Base-by-base conservation (phyloP, 139 green algal genomes). In the Asterochloris sp. region DNA sequence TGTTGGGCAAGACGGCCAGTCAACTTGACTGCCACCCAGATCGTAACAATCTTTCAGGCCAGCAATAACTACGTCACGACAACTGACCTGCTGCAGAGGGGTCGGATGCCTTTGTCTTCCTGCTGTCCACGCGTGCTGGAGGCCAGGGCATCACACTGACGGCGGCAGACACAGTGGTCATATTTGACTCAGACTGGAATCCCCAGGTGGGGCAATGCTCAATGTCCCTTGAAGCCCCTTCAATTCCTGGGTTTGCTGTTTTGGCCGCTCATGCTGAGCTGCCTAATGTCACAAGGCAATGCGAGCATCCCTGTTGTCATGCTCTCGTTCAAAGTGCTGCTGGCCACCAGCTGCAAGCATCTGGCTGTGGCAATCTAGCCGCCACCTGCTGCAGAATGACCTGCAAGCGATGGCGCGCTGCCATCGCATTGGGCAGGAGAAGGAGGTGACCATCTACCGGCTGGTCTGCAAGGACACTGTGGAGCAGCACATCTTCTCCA, bases 131-230 rank as follows among this genome's bases (percentile, higher is more conserved):
- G 2, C 89, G 92, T 2, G 96, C 96, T 19, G 96, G 96, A 28
- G 96, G 96, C 4, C 94, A 98, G 88, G 96, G 96, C 85, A 98
- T 99, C 92, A 98, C 95, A 0, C 93, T 99, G 28, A 98, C 96
- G 0, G 90, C 95, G 0, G 96, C 96, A 19, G 96, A 99, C 87
- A 98, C 94, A 0, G 90, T 90, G 78, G 95, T 99, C 87, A 94
- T 99, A 68, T 99, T 97, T 80, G 96, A 99, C 91, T 92, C 78
- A 19, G 96, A 98, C 86, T 98, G 93, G 92, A 99, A 99, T 83
- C 94, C 94, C 0, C 94, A 95, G 88, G 88, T 88, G 64, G 23
- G 23, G 28, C 28, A 63, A 27, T 64, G 28, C 21, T 78, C 29
- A 64, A 6, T 11, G 13, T 10, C 13, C 12, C 29, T 27, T 13